Conservation (phyloP, 208 protist species). For the Herpetomonas tarakana region DNA sequence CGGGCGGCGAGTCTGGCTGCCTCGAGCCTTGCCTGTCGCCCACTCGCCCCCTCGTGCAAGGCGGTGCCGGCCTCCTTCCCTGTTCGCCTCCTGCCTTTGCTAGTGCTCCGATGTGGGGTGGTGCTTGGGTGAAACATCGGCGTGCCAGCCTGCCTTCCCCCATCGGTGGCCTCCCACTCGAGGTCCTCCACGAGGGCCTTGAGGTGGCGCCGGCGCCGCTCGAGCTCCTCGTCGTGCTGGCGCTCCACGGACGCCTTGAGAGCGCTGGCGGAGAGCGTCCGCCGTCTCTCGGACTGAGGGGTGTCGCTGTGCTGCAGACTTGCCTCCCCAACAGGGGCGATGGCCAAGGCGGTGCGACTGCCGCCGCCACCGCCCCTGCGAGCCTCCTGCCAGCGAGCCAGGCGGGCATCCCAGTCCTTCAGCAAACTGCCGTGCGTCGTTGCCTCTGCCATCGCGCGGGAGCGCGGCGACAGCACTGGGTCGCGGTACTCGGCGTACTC, state of each 20-base stretch:
- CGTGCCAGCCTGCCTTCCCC: not conserved
- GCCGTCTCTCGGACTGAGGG: no score
- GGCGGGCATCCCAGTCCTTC: no score
- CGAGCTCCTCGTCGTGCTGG: not conserved
- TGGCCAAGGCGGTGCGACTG: no score
- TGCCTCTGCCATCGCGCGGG: not conserved
- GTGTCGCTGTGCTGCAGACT: no score
- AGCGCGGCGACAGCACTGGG: not conserved
- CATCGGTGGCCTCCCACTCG: not conserved
- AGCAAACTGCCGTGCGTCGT: no score
- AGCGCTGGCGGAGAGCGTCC: no score
- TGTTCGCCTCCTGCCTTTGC: not conserved
- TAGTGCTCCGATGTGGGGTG: not conserved
- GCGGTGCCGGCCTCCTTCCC: not conserved
- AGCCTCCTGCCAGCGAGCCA: no score
- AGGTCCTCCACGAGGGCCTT: not conserved
- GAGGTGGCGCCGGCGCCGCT: not conserved
- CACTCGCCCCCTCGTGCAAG: no score
- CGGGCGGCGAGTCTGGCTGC: no score
- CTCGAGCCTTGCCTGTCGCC: no score
- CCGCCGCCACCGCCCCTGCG: no score
- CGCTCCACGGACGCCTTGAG: not conserved
- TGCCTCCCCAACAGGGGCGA: no score
- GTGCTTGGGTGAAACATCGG: not conserved
- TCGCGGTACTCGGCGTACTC: not conserved